Evolutionary conservation across 768 basidiomycete genomes (phyloP).

Genomic region (Sporobolomyces roseus): DNA sequence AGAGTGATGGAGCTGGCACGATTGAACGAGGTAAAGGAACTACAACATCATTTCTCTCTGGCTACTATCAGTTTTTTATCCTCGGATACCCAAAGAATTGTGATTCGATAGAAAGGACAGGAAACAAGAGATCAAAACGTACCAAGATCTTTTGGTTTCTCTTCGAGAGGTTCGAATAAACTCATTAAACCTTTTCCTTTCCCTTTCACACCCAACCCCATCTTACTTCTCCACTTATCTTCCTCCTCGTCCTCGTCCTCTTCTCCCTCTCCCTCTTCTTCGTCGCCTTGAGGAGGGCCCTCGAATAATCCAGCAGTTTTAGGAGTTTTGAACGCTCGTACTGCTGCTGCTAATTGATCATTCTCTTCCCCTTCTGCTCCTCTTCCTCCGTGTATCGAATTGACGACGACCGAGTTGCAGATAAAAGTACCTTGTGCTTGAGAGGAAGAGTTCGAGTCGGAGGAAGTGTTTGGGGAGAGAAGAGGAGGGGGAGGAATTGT

Average conservation of each 20-base stretch:
- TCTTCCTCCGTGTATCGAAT: not conserved
- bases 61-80: too few species aligned
- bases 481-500: too few species aligned
- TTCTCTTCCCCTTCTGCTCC: not conserved
- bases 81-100: too few species aligned
- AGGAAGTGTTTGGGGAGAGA: constrained; percentile 1
- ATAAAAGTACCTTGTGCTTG: constrained; percentile 25
- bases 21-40: constrained; percentile 11
- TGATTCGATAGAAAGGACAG: too few species aligned
- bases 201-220: too few species aligned
- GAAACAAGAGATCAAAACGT: too few species aligned
- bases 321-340: constrained; percentile 26
- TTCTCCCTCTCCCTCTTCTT: not conserved
- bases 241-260: not conserved
- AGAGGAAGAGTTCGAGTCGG: not conserved
- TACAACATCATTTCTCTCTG: not conserved
- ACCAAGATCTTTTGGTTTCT: not conserved
- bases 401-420: constrained; percentile 14
- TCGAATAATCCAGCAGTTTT: constrained; percentile 18
- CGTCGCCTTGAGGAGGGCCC: not conserved
- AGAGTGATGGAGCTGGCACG: constrained; percentile 13
- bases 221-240: not conserved
- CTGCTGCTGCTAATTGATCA: constrained; percentile 32
- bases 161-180: constrained; percentile 30
- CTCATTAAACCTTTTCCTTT: constrained; percentile 20